Evolutionary conservation across 208 protist genomes (phyloP), one percentile per base, ranked within the genome.

Genomic region (Acanthamoeba castellanii): DNA sequence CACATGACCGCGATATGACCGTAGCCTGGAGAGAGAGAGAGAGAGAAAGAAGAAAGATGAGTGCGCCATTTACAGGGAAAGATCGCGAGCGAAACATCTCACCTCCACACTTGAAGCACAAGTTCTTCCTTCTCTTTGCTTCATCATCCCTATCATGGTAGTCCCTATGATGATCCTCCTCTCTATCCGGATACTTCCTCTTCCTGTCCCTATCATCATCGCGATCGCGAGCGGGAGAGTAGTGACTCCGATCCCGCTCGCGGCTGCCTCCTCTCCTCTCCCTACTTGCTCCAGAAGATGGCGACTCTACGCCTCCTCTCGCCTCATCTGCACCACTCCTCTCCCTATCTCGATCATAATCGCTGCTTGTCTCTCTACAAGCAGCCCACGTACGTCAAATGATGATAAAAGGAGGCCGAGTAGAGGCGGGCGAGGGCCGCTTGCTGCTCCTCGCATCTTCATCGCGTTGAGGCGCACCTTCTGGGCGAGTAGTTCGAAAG

Each of bases 61-160:
- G 45, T 84, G 76, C 52, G 50, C 20, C 76, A 84, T 42, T 3
- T 42, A 42, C 37, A 42, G 37, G 37, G 37, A 42, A 42, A 42
- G 42, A 89, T 18, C 50, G 32, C 34, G 85, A 45, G 57, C 57
- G 11, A 32, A 34, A 87, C 37, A 22, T 22, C 90, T 57, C 50
- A 94, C 90, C 90, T 78, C 90, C 90, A 84, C 90, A 94, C 57
- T 94, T 94, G 57, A 52, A 94, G 70, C 90, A 94, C 64, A 85
- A 45, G 72, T 94, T 94, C 47, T 84, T 94, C 45, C 90, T 94
- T 32, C 90, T 78, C 68, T 94, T 94, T 47, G 70, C 30, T n/a
- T 94, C 90, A 34, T 94, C 90, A 84, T 94, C 90, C 25, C 70
- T 85, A 30, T 68, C 64, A 47, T 91, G 22, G n/a, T 52, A 42